Conservation (phyloP, 352 stramenopile species). For the Globisporangium yorkense region DNA sequence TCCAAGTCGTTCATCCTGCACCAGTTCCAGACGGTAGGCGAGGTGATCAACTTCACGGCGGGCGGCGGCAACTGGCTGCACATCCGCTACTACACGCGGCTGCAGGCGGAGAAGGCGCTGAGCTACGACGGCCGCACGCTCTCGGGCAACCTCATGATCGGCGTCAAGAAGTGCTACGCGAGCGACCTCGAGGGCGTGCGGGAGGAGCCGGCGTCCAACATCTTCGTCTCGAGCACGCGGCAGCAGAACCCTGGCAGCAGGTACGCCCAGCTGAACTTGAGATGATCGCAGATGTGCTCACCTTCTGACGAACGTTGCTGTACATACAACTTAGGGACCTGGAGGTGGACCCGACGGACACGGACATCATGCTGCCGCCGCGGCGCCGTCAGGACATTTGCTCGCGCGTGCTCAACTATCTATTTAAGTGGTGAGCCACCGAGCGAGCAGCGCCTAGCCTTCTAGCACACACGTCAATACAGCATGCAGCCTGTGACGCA, state of each 20-base stretch:
- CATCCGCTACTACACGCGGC: constrained; percentile 67
- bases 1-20: constrained; percentile 61
- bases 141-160: constrained; percentile 66
- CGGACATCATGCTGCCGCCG: constrained; percentile 79
- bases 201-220: constrained; percentile 46
- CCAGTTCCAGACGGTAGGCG: constrained; percentile 70
- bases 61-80: constrained; percentile 76
- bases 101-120: constrained; percentile 79
- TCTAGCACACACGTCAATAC: background rate
- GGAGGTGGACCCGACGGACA: constrained; percentile 69
- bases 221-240: constrained; percentile 40
- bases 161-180: constrained; percentile 74
- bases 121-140: constrained; percentile 62
- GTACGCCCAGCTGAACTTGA: background rate
- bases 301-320: background rate
- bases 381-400: constrained; percentile 68
- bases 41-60: constrained; percentile 66
- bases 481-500: background rate
- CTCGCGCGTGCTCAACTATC: constrained; percentile 71
- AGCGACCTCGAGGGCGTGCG: constrained; percentile 53
- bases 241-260: constrained; percentile 38
- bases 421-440: constrained; percentile 79
- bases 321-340: constrained; percentile 27
- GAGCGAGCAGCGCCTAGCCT: background rate
- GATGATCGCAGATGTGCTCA: too few relatives aligned